phyloP scores from a whole-genome alignment of 2,329 filamentous ascomycete genomes.

The Ascocoryne sarcoides region DNA sequence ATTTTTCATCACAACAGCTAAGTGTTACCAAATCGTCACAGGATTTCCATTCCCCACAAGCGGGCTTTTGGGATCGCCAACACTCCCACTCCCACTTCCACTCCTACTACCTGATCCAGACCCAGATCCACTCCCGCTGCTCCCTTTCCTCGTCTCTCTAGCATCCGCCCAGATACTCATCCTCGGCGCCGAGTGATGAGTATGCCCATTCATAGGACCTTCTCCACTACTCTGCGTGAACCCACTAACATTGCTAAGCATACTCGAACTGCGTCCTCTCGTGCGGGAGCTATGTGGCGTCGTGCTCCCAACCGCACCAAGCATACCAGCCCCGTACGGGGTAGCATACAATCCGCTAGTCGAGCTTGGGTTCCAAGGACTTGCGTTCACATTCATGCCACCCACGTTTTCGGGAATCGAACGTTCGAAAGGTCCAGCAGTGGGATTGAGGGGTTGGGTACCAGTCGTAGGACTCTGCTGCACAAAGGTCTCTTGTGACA shows the following conservation, averaged over 20 bases:
- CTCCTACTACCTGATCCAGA: conserved; percentile 31
- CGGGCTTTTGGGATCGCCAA: conserved; percentile 45
- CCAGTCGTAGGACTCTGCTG: conserved; percentile 15
- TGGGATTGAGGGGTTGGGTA: conserved; percentile 14
- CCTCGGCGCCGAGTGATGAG: conserved; percentile 1
- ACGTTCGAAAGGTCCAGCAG: conserved; percentile 3
- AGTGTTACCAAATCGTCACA: conserved; percentile 3
- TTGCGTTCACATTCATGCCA: conserved; percentile 9
- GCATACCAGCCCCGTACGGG: conserved; percentile 1
- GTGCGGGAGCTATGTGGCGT: conserved; percentile 12
- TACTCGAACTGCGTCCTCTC: conserved; percentile 54
- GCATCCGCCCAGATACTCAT: conserved; percentile 15
- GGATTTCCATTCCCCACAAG: conserved; percentile 12
- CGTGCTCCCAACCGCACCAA: conserved; percentile 4
- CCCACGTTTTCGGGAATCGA: conserved; percentile 9
- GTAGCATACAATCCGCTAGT: conserved; percentile 6
- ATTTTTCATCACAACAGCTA: neutral
- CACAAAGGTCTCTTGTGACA: conserved; percentile 10
- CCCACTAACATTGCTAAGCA: conserved; percentile 59
- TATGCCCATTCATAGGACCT: conserved; percentile 23
- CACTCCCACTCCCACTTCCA: conserved; percentile 38
- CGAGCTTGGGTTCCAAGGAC: conserved; percentile 19
- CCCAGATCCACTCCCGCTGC: conserved; percentile 17
- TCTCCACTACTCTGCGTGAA: conserved; percentile 55
- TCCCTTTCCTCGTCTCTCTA: conserved; percentile 14